Conservation (phyloP, 495 filamentous ascomycete genomes). For the Aspergillus ostianus region DNA sequence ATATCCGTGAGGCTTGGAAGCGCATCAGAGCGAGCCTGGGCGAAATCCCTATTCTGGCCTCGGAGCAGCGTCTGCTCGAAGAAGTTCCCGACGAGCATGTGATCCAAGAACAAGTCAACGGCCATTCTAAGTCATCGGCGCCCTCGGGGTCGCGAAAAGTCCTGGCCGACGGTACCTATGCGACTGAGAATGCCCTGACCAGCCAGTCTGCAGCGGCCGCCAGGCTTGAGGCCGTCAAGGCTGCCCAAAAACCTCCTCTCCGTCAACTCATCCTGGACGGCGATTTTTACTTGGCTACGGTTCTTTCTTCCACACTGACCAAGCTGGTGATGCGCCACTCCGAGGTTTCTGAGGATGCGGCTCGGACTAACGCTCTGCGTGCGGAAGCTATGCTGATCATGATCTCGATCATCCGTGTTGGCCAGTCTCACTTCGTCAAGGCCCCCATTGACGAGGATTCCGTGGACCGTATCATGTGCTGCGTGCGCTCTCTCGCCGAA, state of each 20-base stretch:
- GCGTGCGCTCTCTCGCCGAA: slow-evolving; percentile 88
- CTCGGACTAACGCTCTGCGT: slow-evolving; percentile 88
- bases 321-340: slow-evolving; percentile 98
- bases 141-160: slow-evolving; percentile 87
- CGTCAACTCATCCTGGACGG: slow-evolving; percentile 95
- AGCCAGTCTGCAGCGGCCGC: slow-evolving; percentile 86
- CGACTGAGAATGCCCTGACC: slow-evolving; percentile 93
- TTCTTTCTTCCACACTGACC: slow-evolving; percentile 90
- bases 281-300: slow-evolving; percentile 94
- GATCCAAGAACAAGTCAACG: slow-evolving; percentile 75
- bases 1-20: slow-evolving; percentile 98
- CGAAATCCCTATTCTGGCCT: slow-evolving; percentile 95
- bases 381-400: slow-evolving; percentile 99
- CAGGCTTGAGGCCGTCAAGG: slow-evolving; percentile 93
- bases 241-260: slow-evolving; percentile 93
- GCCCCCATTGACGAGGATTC: slow-evolving; percentile 97
- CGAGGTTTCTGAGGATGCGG: slow-evolving; percentile 82
- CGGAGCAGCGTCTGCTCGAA: slow-evolving; percentile 87
- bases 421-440: slow-evolving; percentile 97
- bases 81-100: slow-evolving; percentile 68
- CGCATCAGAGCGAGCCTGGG: slow-evolving; percentile 89
- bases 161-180: slow-evolving; percentile 94
- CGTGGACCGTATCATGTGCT: slow-evolving; percentile 95
- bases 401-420: slow-evolving; percentile 97
- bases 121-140: slow-evolving; percentile 69